Evolutionary conservation across 192 early-diverging fungal genomes (phyloP), one percentile per base, ranked within the genome.

Genomic region (Phycomyces nitens): DNA sequence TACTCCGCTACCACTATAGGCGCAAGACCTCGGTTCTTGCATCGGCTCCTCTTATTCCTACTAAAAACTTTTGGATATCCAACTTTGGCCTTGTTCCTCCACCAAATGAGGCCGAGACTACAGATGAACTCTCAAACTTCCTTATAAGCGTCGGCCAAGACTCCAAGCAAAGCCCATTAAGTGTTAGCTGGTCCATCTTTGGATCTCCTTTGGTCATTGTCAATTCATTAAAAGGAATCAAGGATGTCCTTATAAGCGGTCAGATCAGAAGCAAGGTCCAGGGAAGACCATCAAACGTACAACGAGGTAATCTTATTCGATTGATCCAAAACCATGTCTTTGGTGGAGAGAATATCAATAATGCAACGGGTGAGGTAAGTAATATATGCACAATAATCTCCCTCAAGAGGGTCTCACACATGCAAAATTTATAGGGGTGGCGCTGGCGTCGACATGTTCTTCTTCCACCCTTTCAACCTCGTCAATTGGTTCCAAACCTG

Each of bases 361-460:
- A 75, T 34, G 56, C 68, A 4, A 53, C 70, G 15, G 73, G 68
- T 16, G 54, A 75, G 34, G 72, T 74, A 68, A 54, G 34, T n/a
- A 4, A 23, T 20, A 41, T 2, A 15, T 34, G 27, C 29, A 21
- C 6, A 16, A 5, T 21, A 59, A 40, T 56, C 44, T 41, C 0
- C 26, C 1, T 42, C 9, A 5, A 7, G 39, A 43, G 14, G 8
- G 21, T n/a, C 26, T 51, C 23, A 52, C 15, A 52, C 16, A 41
- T 54, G 11, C 16, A 22, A 52, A 23, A 18, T 12, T 18, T 44
- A 47, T 41, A 75, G 68, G 74, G 71, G 14, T 76, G 74, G 74
- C 60, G 51, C 21, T 76, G 74, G 74, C 64, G 74, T 54, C 74
- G 74, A 23, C 58, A 68, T 40, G 24, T 68, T 18, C 43, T 76